A percentile compares a stretch with the other conserved stretches of the same genome.
These are phyloP conservation scores for Murraya paniculata DNA, from an alignment of 345 rosid genomes.

Conservation along the genomic window DNA sequence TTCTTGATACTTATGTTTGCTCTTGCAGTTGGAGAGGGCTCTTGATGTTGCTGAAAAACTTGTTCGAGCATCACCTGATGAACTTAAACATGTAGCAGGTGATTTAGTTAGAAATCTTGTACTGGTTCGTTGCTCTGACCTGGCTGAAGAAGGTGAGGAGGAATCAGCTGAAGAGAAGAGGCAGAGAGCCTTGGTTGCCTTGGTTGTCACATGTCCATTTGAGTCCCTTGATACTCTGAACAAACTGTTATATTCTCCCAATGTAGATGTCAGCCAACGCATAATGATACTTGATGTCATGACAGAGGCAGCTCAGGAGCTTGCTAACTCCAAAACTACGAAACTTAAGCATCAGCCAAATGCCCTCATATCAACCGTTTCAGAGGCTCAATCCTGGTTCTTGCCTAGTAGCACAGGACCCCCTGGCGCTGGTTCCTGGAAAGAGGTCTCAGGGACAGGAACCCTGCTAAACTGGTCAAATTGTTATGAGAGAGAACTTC, in stretches of 20 bases:
- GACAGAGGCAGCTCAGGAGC: slow-evolving; percentile 93
- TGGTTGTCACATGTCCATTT: slow-evolving; percentile 72
- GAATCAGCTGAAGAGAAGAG: slow-evolving; percentile 95
- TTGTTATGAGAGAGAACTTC: slow-evolving; percentile 87
- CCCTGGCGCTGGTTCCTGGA: slow-evolving; percentile 69
- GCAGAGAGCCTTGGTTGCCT: slow-evolving; percentile 78
- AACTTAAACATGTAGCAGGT: slow-evolving; percentile 68
- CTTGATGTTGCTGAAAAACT: slow-evolving; percentile 83
- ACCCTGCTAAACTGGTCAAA: slow-evolving; percentile 66
- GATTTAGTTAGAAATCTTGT: slow-evolving; percentile 77
- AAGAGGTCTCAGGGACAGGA: slow-evolving; percentile 63
- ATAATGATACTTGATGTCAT: slow-evolving; percentile 94
- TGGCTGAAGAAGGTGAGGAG: slow-evolving; percentile 93
- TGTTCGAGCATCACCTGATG: slow-evolving; percentile 94
- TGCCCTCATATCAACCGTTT: slow-evolving; percentile 59
- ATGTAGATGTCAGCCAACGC: slow-evolving; percentile 88
- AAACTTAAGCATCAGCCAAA: slow-evolving; percentile 50
- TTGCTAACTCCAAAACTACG: slow-evolving; percentile 57
- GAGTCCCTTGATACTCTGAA: slow-evolving; percentile 68
- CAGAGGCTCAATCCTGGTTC: slow-evolving; percentile 91
- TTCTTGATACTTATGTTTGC: not conserved
- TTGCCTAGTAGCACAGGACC: slow-evolving; percentile 74
- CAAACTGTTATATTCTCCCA: slow-evolving; percentile 72
- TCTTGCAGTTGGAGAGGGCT: slow-evolving; percentile 82
- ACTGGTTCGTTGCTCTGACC: slow-evolving; percentile 88